Conservation (phyloP, 2,329 filamentous ascomycete species). For the Alternaria viburni region DNA sequence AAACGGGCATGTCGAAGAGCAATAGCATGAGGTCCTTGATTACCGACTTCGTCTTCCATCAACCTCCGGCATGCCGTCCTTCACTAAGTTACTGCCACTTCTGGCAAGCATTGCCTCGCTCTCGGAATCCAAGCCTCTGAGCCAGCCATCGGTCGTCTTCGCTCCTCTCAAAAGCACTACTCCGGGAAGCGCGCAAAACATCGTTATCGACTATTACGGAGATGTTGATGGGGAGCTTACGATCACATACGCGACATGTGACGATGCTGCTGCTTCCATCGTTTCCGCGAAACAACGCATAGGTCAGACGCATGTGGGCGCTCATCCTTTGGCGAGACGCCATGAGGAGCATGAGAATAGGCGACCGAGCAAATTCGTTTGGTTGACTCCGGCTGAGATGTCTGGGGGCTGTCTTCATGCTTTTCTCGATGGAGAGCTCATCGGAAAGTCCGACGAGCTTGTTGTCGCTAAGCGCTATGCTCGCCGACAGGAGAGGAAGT, state of each 20-base stretch:
- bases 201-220: slow-evolving; percentile 23
- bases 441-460: slow-evolving; percentile 45
- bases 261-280: not conserved
- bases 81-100: not conserved
- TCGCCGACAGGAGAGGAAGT: slow-evolving; percentile 26
- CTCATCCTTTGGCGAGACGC: slow-evolving; percentile 26
- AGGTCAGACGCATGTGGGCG: slow-evolving; percentile 28
- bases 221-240: slow-evolving; percentile 28
- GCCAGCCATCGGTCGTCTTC: not conserved
- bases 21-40: not conserved
- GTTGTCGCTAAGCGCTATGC: slow-evolving; percentile 28
- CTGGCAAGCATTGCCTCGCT: not conserved
- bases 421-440: slow-evolving; percentile 40
- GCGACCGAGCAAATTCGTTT: slow-evolving; percentile 46
- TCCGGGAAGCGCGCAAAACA: slow-evolving; percentile 13
- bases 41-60: not conserved
- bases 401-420: slow-evolving; percentile 50
- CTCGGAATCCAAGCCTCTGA: not conserved
- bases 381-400: slow-evolving; percentile 47
- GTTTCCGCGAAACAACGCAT: slow-evolving; percentile 16
- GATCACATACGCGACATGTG: slow-evolving; percentile 29
- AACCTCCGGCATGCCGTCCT: not conserved
- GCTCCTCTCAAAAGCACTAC: not conserved
- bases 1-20: not conserved
- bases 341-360: slow-evolving; percentile 20